These are phyloP conservation scores for Pecoramyces ruminantium DNA, from an alignment of 192 early-diverging fungal species.

Conservation along the genomic window DNA sequence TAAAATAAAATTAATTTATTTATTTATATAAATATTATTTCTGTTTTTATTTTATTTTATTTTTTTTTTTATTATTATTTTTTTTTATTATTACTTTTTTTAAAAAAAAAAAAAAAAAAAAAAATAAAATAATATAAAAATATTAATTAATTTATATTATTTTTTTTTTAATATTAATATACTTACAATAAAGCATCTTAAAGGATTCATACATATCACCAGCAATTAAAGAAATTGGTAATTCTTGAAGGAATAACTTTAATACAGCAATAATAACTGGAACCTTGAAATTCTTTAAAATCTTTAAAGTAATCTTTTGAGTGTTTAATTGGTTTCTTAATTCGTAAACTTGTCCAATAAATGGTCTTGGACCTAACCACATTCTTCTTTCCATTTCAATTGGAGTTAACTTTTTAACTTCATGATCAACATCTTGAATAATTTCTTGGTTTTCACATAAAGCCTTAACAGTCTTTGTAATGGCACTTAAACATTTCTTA, in stretches of 20 bases:
- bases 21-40: too few species aligned
- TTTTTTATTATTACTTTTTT: too few species aligned
- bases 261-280: background rate
- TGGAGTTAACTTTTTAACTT: background rate
- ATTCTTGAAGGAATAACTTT: background rate
- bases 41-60: too few species aligned
- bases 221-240: background rate
- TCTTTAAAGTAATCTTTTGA: background rate
- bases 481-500: background rate
- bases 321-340: background rate
- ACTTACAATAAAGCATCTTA: background rate
- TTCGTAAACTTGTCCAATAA: background rate
- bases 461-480: background rate
- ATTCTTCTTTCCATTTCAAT: background rate
- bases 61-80: too few species aligned
- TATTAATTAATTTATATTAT: too few species aligned
- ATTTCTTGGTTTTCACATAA: background rate
- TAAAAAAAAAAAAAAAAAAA: too few species aligned
- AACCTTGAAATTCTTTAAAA: background rate
- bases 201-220: background rate
- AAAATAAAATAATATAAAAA: too few species aligned
- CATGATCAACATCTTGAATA: background rate
- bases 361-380: background rate
- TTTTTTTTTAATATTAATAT: too few species aligned
- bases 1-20: too few species aligned